Percentiles rank a stretch among this genome's conserved stretches.
Conservation (phyloP, 2,329 filamentous ascomycete species). For the Magnaporthales sp. region DNA sequence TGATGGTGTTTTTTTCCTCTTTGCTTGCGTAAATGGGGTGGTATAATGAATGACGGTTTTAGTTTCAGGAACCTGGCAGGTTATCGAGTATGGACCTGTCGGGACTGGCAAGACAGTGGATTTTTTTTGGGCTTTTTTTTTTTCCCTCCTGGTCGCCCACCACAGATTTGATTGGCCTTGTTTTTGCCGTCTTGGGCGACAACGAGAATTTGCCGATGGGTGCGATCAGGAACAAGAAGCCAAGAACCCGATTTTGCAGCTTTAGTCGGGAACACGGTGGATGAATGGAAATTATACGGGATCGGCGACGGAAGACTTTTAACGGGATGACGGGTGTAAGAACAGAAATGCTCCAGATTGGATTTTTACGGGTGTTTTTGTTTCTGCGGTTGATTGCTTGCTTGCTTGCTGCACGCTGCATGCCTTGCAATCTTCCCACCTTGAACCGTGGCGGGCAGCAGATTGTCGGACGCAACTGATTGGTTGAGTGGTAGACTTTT, state of each 20-base stretch:
- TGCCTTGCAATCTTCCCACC: background rate
- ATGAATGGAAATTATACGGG: background rate
- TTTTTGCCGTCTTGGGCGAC: background rate
- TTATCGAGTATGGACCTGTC: background rate
- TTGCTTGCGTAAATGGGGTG: background rate
- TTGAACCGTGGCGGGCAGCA: background rate
- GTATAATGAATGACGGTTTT: background rate
- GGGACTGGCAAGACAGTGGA: background rate
- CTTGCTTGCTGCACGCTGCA: background rate
- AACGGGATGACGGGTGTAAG: background rate
- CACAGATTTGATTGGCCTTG: background rate
- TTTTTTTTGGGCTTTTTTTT: conserved; percentile 5
- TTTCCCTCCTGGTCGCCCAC: background rate
- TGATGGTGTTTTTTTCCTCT: background rate
- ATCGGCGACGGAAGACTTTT: background rate
- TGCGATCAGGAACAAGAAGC: background rate
- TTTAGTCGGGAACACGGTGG: background rate
- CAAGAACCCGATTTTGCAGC: background rate
- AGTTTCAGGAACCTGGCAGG: background rate
- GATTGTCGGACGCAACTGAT: background rate
- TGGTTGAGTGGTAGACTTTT: background rate
- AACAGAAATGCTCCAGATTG: background rate
- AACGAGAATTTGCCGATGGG: background rate
- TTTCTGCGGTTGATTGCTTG: background rate
- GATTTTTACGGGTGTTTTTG: background rate